phyloP scores from a whole-genome alignment of 768 basidiomycete species.

The Amanita pseudoporphyria region DNA sequence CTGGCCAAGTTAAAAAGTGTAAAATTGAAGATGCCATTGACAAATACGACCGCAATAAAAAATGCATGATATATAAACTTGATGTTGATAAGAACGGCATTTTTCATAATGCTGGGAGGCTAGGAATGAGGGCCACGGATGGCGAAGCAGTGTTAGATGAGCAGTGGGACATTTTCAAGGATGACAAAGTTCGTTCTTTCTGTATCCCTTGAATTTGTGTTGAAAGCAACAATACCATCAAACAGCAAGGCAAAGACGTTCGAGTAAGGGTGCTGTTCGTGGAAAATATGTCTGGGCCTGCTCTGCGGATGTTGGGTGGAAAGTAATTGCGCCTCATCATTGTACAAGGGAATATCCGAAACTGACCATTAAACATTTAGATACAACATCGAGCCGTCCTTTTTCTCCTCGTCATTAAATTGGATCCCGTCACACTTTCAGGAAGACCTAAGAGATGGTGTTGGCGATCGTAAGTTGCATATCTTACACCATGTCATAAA shows the following conservation, averaged over 20 bases:
- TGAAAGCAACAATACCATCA: not conserved
- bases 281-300: slow-evolving; percentile 39
- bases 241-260: slow-evolving; percentile 19
- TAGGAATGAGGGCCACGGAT: slow-evolving; percentile 12
- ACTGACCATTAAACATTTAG: slow-evolving; percentile 16
- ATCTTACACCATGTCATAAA: not conserved
- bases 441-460: slow-evolving; percentile 28
- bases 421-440: slow-evolving; percentile 64
- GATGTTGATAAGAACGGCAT: slow-evolving; percentile 29
- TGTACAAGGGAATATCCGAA: not conserved
- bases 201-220: not conserved
- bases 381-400: slow-evolving; percentile 56
- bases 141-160: slow-evolving; percentile 9
- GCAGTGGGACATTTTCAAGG: slow-evolving; percentile 27
- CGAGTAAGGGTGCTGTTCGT: slow-evolving; percentile 46
- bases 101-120: slow-evolving; percentile 20
- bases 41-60: slow-evolving; percentile 17
- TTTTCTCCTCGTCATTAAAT: slow-evolving; percentile 54
- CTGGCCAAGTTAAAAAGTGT: slow-evolving; percentile 31
- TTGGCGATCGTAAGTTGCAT: slow-evolving; percentile 43
- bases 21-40: slow-evolving; percentile 27
- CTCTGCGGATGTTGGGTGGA: slow-evolving; percentile 51
- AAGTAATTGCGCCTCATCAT: slow-evolving; percentile 22
- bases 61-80: slow-evolving; percentile 28
- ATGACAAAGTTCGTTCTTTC: slow-evolving; percentile 22